A percentile compares a stretch with the other conserved stretches of the same genome.
Conservation (phyloP, 257 asterid genomes). For the Parsonsia alboflavescens region DNA sequence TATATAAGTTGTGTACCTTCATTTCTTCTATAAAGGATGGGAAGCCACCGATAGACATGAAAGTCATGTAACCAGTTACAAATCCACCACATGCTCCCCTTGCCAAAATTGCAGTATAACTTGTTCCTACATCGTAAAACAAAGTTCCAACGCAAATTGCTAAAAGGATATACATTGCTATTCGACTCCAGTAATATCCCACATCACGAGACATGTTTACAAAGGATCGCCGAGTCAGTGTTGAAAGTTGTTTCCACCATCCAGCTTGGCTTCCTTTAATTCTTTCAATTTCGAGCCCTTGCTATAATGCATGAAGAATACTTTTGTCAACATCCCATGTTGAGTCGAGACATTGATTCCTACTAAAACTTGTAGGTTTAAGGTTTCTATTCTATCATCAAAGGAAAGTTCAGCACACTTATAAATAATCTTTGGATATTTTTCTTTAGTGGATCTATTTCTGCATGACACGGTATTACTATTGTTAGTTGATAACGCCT, state of each 20-base stretch:
- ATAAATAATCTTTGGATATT: too few species aligned
- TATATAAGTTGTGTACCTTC: constrained; percentile 41
- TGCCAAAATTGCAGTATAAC: constrained; percentile 80
- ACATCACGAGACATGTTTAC: constrained; percentile 72
- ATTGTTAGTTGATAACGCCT: neutral
- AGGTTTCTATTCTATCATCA: too few species aligned
- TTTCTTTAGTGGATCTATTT: too few species aligned
- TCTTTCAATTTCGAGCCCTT: constrained; percentile 49
- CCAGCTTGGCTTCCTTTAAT: constrained; percentile 84
- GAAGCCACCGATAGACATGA: constrained; percentile 97
- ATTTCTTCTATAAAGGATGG: constrained; percentile 93
- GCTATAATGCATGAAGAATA: constrained; percentile 37
- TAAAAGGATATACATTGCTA: constrained; percentile 62
- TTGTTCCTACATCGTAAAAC: constrained; percentile 84
- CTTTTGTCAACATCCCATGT: neutral
- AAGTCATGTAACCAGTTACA: constrained; percentile 84
- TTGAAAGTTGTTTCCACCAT: constrained; percentile 74
- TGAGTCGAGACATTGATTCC: too few species aligned
- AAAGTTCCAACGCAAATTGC: constrained; percentile 76
- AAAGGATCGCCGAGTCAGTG: constrained; percentile 70
- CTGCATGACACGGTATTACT: too few species aligned
- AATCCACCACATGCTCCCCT: constrained; percentile 96
- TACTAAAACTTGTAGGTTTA: too few species aligned
- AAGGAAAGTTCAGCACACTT: too few species aligned
- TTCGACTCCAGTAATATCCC: constrained; percentile 87